Base-by-base conservation (phyloP, 1,139 yeast species). In the Nakaseomyces sp. region DNA sequence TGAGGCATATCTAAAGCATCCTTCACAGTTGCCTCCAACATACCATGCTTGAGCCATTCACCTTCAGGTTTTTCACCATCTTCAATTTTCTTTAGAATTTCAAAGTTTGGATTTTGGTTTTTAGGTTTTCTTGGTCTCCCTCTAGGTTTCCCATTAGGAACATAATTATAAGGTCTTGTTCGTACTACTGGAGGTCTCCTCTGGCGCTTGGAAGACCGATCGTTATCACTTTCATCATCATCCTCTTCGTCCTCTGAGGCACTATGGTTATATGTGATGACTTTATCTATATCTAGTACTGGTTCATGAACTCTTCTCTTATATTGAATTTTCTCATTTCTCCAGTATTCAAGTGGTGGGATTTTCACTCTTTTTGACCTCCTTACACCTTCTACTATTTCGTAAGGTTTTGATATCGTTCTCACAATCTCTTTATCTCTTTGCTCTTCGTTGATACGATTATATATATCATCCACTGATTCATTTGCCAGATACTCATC, bases 341-440 rank as follows among this genome's bases (percentile, higher is more conserved):
- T 75, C 96, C 96, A 87, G 59, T 73, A 84, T 9, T 88, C 91
- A 50, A 87, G 67, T 0, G 95, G 94, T 2, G 82, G 77, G 6
- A 84, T 72, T 51, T 75, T 74, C 0, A 77, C 74, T 55, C 96
- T 71, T 37, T 72, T 70, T 0, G 95, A 83, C 49, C 76, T 65
- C 49, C 84, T 53, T 9, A 52, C 31, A 15, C 57, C 57, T 9
- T 44, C 44, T 8, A 35, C 38, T 15, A 35, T 35, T 6, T 35
- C 38, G 13, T 35, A 35, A 3, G 38, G 38, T 13, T 35, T 35
- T n/a, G 38, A 20, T 9, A 35, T 20, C 4, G 28, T 13, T 8
- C 7, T 18, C 6, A 9, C 5, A 22, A 18, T n/a, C 2, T 20
- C 17, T 7, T 12, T 9, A 12, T n/a, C 17, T 13, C 7, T 6